These are phyloP conservation scores for Saccharomyces hybrid DNA, from an alignment of 1,139 yeast species.

Conservation along the genomic window DNA sequence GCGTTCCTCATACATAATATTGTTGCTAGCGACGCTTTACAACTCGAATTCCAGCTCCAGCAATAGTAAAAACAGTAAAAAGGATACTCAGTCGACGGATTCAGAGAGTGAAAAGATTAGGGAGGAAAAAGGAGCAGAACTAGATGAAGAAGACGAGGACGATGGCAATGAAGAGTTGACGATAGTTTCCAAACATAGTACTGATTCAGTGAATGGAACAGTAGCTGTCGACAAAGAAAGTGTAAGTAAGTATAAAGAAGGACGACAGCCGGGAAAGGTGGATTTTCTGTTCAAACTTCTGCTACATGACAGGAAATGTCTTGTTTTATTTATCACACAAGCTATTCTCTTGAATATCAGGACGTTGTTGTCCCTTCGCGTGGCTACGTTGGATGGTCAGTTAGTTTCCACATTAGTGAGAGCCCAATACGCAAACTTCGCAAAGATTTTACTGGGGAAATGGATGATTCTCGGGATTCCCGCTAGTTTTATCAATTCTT, in stretches of 20 bases:
- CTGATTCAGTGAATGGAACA: slow-evolving; percentile 1
- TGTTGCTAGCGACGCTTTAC: slow-evolving; percentile 21
- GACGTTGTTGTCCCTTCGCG: slow-evolving; percentile 70
- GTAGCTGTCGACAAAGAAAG: neutral
- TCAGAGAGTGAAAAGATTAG: neutral
- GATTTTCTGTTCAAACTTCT: slow-evolving; percentile 24
- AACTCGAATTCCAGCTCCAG: slow-evolving; percentile 12
- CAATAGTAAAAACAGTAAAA: slow-evolving; percentile 8
- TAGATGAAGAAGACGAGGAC: slow-evolving; percentile 2
- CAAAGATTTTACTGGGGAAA: slow-evolving; percentile 48
- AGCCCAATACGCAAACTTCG: slow-evolving; percentile 57
- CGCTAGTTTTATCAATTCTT: slow-evolving; percentile 71
- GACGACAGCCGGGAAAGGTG: neutral
- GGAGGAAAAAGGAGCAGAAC: slow-evolving; percentile 1
- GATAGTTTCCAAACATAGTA: neutral
- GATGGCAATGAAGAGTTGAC: neutral
- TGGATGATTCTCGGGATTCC: slow-evolving; percentile 90
- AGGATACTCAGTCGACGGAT: slow-evolving; percentile 3
- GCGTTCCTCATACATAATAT: slow-evolving; percentile 24
- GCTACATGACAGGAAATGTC: slow-evolving; percentile 24
- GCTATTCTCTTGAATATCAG: slow-evolving; percentile 54
- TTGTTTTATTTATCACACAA: slow-evolving; percentile 42
- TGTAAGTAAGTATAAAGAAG: slow-evolving; percentile 2
- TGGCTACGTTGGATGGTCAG: slow-evolving; percentile 81
- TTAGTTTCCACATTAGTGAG: slow-evolving; percentile 77